Evolutionary conservation across 2,329 filamentous ascomycete genomes (phyloP), one percentile per base, ranked within the genome.

Genomic region (Microdochium bolleyi): DNA sequence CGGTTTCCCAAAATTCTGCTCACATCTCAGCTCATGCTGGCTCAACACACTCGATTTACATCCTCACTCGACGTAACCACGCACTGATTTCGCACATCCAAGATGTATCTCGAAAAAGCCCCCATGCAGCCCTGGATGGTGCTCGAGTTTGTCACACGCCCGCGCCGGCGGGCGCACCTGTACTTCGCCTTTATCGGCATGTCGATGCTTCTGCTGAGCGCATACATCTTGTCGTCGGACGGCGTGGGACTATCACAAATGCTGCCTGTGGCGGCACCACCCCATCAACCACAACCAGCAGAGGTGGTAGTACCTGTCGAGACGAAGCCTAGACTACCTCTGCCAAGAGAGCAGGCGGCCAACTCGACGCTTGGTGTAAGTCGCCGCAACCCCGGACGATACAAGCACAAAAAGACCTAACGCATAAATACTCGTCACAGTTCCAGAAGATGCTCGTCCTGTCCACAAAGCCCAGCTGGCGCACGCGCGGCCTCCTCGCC

Each of bases 401-500:
- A n/a, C n/a, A n/a, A n/a, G n/a, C n/a, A n/a, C n/a, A n/a, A n/a
- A n/a, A n/a, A n/a, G n/a, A n/a, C n/a, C n/a, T n/a, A n/a, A n/a
- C n/a, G n/a, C n/a, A n/a, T n/a, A n/a, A n/a, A n/a, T n/a, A n/a
- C n/a, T n/a, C 16, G 16, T 16, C 9, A 34, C 48, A 60, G 58
- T 60, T 60, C 24, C 49, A 65, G 52, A 54, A 64, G 52, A 60
- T 70, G 48, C 52, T 70, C 24, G 62, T 62, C 10, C 57, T 70
- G 5, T 68, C 67, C 13, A 55, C 53, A 32, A 57, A 61, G 13
- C 63, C 64, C 1, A 67, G 62, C 55, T 71, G 68, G 69, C 63
- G 69, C 10, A 67, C 64, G 3, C 58, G 65, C 30, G 68, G 68
- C 2, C 63, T 72, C 5, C 52, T 62, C 14, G 65, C 65, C 2